Evolutionary conservation across 257 asterid species (phyloP).

Genomic region (Solanum arcanum): DNA sequence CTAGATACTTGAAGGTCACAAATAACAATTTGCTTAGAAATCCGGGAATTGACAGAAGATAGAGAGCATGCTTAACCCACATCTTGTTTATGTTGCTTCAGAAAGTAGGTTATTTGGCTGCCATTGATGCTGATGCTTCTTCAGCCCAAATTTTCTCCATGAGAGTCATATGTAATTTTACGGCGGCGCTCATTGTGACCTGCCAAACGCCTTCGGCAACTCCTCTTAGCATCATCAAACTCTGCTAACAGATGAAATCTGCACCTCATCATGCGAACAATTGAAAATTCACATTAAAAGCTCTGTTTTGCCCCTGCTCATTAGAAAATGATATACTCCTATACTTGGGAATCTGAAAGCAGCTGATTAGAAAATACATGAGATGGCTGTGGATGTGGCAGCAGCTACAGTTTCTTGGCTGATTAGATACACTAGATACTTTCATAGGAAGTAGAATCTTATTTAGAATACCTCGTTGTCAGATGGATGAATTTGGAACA

Average conservation of each 20-base stretch:
- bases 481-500: not conserved
- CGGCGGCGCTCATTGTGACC: conserved; percentile 94
- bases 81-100: not conserved
- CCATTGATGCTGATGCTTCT: not conserved
- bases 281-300: conserved; percentile 5
- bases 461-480: not conserved
- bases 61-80: conserved; percentile 39
- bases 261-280: conserved; percentile 9
- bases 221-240: conserved; percentile 78
- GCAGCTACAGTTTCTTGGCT: not conserved
- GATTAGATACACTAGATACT: not conserved
- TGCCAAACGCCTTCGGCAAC: conserved; percentile 84
- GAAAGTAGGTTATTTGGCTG: not conserved
- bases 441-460: not conserved
- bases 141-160: conserved; percentile 22
- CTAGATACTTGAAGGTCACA: not conserved
- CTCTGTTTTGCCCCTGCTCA: not conserved
- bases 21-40: not conserved
- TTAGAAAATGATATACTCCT: not conserved
- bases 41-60: conserved; percentile 67
- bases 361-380: not conserved
- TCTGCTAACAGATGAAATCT: conserved; percentile 81
- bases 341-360: not conserved
- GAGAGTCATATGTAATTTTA: conserved; percentile 52
- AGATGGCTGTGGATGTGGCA: not conserved